Conservation (phyloP, 371 early-diverging fungal species). For the Aphelidium insulamus region DNA sequence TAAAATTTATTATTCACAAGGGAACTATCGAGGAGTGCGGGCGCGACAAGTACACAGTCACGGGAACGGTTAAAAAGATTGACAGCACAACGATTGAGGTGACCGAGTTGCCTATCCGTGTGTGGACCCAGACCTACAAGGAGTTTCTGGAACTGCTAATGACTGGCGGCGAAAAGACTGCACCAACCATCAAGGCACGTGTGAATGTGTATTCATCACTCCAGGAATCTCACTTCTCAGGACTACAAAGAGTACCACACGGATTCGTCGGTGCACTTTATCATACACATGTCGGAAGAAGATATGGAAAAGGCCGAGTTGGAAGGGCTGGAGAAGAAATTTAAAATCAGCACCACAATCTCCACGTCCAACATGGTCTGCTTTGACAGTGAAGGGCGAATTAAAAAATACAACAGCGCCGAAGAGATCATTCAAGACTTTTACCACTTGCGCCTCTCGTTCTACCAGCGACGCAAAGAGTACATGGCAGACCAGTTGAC, state of each 20-base stretch:
- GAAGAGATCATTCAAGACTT: slow-evolving; percentile 85
- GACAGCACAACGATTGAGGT: slow-evolving; percentile 64
- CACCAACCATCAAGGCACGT: slow-evolving; percentile 28
- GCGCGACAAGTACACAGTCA: slow-evolving; percentile 37
- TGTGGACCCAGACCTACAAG: slow-evolving; percentile 92
- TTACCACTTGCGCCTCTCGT: slow-evolving; percentile 63
- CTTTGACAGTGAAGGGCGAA: slow-evolving; percentile 76
- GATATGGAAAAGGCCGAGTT: slow-evolving; percentile 43
- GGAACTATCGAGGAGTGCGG: slow-evolving; percentile 34
- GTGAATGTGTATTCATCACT: slow-evolving; percentile 5
- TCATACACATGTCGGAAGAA: slow-evolving; percentile 42
- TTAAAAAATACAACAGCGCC: slow-evolving; percentile 60
- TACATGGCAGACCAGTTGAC: slow-evolving; percentile 42
- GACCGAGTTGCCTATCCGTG: slow-evolving; percentile 83
- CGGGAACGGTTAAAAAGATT: slow-evolving; percentile 44
- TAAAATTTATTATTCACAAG: slow-evolving; percentile 2
- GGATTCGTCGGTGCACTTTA: slow-evolving; percentile 57
- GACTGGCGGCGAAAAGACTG: slow-evolving; percentile 28
- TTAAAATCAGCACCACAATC: slow-evolving; percentile 54
- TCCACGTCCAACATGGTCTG: slow-evolving; percentile 87
- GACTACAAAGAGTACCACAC: slow-evolving; percentile 66
- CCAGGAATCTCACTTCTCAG: slow-evolving; percentile 3
- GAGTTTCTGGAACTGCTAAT: slow-evolving; percentile 56
- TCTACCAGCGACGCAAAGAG: slow-evolving; percentile 81
- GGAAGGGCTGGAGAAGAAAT: slow-evolving; percentile 56